Conservation (phyloP, 2,329 filamentous ascomycete genomes). For the Aspergillus ochraceus region DNA sequence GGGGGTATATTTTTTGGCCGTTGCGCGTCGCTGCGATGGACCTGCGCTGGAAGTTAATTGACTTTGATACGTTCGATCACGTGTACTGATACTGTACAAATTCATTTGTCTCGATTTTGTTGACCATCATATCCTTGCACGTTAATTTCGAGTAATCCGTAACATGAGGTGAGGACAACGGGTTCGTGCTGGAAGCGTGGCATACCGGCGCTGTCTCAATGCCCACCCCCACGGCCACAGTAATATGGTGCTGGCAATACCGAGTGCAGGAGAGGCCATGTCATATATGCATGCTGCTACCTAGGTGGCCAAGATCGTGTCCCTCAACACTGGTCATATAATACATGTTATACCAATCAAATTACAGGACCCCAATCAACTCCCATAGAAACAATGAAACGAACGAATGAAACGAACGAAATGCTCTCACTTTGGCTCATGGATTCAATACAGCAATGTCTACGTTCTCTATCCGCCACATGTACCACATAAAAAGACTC, state of each 20-base stretch:
- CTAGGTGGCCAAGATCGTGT: neutral
- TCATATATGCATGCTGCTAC: neutral
- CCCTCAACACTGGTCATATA: neutral
- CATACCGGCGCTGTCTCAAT: neutral
- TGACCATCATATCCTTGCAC: slow-evolving; percentile 4
- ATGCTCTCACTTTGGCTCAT: neutral
- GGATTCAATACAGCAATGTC: slow-evolving; percentile 59
- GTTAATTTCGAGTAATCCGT: neutral
- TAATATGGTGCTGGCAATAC: neutral
- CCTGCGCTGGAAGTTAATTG: slow-evolving; percentile 24
- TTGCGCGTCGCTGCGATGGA: slow-evolving; percentile 21
- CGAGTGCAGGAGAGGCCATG: neutral
- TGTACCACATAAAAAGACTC: slow-evolving; percentile 97
- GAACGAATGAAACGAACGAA: neutral
- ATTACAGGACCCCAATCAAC: neutral
- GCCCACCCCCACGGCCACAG: neutral
- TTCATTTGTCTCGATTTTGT: slow-evolving; percentile 32
- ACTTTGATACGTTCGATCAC: slow-evolving; percentile 25
- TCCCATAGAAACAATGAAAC: neutral
- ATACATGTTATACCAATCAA: neutral
- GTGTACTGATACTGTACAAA: slow-evolving; percentile 46
- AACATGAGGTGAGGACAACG: neutral
- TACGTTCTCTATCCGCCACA: slow-evolving; percentile 85
- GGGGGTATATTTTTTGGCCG: slow-evolving; percentile 18
- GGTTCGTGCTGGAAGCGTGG: neutral